phyloP scores from a whole-genome alignment of 2,329 filamentous ascomycete species.

The Xylariomycetidae sp. region DNA sequence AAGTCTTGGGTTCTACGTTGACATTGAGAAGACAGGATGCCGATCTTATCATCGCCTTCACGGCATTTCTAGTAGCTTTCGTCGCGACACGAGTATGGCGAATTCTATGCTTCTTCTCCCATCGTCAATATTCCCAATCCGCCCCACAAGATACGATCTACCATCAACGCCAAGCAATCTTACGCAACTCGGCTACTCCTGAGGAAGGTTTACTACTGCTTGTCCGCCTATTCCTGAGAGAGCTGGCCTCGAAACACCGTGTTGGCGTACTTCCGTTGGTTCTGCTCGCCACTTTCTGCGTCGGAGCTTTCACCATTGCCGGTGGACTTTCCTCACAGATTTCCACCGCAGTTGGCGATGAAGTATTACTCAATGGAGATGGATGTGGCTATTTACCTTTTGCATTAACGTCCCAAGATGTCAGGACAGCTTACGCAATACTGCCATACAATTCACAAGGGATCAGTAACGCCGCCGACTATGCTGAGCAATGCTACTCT shows the following conservation, averaged over 20 bases:
- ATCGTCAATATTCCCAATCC: conserved; percentile 5
- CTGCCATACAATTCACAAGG: too few relatives aligned
- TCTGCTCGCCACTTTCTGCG: conserved; percentile 1
- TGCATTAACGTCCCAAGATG: too few relatives aligned
- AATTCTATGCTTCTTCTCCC: conserved; percentile 9
- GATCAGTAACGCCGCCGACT: conserved; percentile 10
- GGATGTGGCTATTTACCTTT: too few relatives aligned
- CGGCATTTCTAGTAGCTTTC: conserved; percentile 12
- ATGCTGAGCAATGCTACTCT: conserved; percentile 10
- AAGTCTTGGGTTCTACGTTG: conserved; percentile 8
- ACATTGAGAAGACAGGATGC: conserved; percentile 4
- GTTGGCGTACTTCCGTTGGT: neutral
- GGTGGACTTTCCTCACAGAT: conserved; percentile 13
- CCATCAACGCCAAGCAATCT: conserved; percentile 11
- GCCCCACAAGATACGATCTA: conserved; percentile 4
- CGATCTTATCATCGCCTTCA: conserved; percentile 10
- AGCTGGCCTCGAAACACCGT: neutral
- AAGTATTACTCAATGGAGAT: conserved; percentile 11
- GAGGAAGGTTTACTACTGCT: conserved; percentile 5
- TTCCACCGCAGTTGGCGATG: conserved; percentile 7
- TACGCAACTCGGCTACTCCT: conserved; percentile 11
- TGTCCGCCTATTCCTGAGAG: conserved; percentile 3
- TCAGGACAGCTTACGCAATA: too few relatives aligned
- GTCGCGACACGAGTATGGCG: conserved; percentile 12
- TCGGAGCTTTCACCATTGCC: conserved; percentile 7